These are phyloP conservation scores for Malassezia nana DNA, from an alignment of 1,284 basidiomycete genomes.

Conservation along the genomic window DNA sequence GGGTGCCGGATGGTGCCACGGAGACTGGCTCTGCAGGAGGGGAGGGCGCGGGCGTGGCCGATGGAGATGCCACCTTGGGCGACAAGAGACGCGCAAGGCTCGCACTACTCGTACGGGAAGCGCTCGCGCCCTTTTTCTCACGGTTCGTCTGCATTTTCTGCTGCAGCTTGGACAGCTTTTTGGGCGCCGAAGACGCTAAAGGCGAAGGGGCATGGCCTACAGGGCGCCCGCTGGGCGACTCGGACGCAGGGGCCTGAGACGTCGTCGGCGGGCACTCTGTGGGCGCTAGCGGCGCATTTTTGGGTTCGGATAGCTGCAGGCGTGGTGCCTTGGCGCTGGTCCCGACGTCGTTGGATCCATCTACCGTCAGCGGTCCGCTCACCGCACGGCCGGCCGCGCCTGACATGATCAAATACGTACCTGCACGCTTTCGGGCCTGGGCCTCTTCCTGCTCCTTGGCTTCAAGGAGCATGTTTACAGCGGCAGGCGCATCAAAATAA, in stretches of 20 bases:
- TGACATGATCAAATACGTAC: constrained; percentile 9
- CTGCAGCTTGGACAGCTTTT: constrained; percentile 54
- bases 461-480: constrained; percentile 59
- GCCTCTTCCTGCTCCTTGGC: constrained; percentile 22
- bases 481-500: constrained; percentile 74
- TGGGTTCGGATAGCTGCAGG: not conserved
- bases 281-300: not conserved
- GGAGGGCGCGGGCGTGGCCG: not conserved
- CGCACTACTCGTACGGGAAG: not conserved
- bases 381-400: not conserved
- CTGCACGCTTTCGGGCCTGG: constrained; percentile 13
- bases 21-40: not conserved
- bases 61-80: too few species aligned
- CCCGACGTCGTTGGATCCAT: not conserved
- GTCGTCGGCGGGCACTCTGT: not conserved
- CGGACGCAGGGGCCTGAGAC: constrained; percentile 1
- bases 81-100: not conserved
- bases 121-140: not conserved
- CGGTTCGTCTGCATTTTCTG: constrained; percentile 50
- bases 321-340: not conserved
- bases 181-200: constrained; percentile 34
- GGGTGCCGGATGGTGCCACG: constrained; percentile 11
- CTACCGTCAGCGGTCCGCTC: constrained; percentile 1
- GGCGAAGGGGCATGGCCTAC: not conserved
- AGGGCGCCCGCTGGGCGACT: not conserved